Evolutionary conservation across 768 basidiomycete genomes (phyloP).

Genomic region (Dioszegia crocea): DNA sequence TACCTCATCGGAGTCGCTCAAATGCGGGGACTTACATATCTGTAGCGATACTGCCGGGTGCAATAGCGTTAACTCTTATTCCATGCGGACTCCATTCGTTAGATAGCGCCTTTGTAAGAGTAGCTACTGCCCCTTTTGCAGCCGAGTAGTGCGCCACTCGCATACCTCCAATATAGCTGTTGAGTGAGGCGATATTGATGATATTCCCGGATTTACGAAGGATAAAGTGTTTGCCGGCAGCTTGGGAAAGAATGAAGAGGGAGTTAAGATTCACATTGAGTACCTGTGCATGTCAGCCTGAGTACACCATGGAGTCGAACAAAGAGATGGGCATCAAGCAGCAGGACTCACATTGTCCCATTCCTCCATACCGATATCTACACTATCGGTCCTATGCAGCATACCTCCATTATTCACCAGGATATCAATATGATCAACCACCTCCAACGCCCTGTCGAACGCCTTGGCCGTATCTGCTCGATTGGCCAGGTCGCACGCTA

Average conservation of each 20-base stretch:
- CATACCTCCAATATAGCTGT: conserved; percentile 53
- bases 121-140: conserved; percentile 66
- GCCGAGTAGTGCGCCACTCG: conserved; percentile 86
- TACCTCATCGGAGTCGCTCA: not conserved
- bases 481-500: conserved; percentile 16
- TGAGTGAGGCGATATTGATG: conserved; percentile 61
- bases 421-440: conserved; percentile 53
- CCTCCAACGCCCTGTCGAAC: conserved; percentile 17
- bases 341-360: conserved; percentile 60
- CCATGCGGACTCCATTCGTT: conserved; percentile 88
- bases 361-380: conserved; percentile 60
- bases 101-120: conserved; percentile 63
- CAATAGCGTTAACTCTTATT: conserved; percentile 79
- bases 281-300: conserved; percentile 55
- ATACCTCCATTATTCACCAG: conserved; percentile 61
- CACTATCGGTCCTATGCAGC: conserved; percentile 50
- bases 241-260: conserved; percentile 73
- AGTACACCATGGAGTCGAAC: too few relatives aligned
- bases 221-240: conserved; percentile 84
- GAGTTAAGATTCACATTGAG: conserved; percentile 81
- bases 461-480: conserved; percentile 13
- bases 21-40: conserved; percentile 68
- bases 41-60: conserved; percentile 79
- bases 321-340: too few relatives aligned
- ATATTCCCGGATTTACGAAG: conserved; percentile 59